A percentile compares a stretch with the other conserved stretches of the same genome.
Conservation (phyloP, 306 rosid genomes). For the Cucumis cinereus region DNA sequence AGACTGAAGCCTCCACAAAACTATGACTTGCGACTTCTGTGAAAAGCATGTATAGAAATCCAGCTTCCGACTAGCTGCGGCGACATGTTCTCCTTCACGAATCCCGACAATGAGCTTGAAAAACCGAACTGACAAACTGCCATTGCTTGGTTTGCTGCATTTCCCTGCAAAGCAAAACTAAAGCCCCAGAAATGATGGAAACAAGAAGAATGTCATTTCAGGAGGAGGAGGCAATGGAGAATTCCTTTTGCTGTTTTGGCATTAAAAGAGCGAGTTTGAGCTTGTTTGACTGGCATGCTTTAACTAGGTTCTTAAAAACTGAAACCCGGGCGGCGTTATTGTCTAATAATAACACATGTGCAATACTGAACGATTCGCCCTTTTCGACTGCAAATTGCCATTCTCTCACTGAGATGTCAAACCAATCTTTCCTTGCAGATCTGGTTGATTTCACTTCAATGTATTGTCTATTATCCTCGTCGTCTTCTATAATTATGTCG, state of each 20-base stretch:
- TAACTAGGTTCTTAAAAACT: conserved; percentile 52
- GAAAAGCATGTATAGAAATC: not conserved
- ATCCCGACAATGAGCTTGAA: not conserved
- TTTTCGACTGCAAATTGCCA: conserved; percentile 72
- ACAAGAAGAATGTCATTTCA: conserved; percentile 4
- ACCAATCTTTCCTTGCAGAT: conserved; percentile 75
- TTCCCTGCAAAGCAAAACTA: not conserved
- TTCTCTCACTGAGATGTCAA: conserved; percentile 50
- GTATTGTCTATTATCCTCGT: conserved; percentile 29
- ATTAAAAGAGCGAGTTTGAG: conserved; percentile 53
- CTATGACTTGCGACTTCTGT: not conserved
- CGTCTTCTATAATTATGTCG: conserved; percentile 37
- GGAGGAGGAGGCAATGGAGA: conserved; percentile 34
- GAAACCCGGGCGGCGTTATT: conserved; percentile 40
- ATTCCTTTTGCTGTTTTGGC: conserved; percentile 41
- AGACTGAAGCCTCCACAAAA: no score
- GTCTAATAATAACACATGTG: conserved; percentile 39
- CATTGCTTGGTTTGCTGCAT: conserved; percentile 1
- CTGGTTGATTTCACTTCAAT: conserved; percentile 86
- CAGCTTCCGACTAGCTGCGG: not conserved
- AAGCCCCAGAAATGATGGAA: not conserved
- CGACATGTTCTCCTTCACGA: not conserved
- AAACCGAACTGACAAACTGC: not conserved
- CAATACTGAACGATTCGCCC: conserved; percentile 65
- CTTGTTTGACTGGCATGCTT: conserved; percentile 47